Evolutionary conservation across 768 basidiomycete species (phyloP), one percentile per base, ranked within the genome.

Genomic region (Thelephora ganbajun): DNA sequence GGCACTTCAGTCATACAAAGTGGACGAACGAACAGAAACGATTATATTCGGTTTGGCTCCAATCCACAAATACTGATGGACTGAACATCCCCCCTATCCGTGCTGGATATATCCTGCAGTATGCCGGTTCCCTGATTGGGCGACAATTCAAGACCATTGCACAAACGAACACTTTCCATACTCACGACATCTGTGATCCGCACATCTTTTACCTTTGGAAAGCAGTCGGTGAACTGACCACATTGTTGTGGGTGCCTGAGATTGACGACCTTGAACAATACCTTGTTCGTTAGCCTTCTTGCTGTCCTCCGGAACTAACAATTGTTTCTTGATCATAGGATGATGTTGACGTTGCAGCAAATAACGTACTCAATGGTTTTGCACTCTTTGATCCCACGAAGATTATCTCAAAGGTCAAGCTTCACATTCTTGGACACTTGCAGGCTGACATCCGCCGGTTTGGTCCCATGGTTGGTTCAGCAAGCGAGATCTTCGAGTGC

Each of bases 401-500:
- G 41, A 2, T 48, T 56, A 12, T 33, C 54, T 11, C 9, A 19
- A 6, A 57, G 56, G 33, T 14, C 36, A 57, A 57, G 33, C 43
- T 56, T 13, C 56, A 56, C 37, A 6, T 52, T 3, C 35, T 57
- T 14, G 20, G 46, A 1, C 56, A 57, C 43, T 20, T 51, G 3
- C 34, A 43, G 1, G 39, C 51, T 30, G 50, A 57, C 39, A 50
- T 54, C n/a, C 50, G 50, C 2, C 47, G 57, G 0, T 63, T 61
- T 54, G 67, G 69, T 9, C 69, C 66, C 0, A 51, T 57, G 0
- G 54, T 68, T 16, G 48, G 56, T 0, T 61, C 53, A 34, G 58
- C 66, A 0, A 71, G 67, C 0, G 69, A 72, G 50, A 45, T 56
- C 0, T 69, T 61, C 50, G 70, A 72, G 50, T 61, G 58, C 43